These are phyloP conservation scores for Aspergillus spinulosporus DNA, from an alignment of 2,329 filamentous ascomycete species.

Conservation along the genomic window DNA sequence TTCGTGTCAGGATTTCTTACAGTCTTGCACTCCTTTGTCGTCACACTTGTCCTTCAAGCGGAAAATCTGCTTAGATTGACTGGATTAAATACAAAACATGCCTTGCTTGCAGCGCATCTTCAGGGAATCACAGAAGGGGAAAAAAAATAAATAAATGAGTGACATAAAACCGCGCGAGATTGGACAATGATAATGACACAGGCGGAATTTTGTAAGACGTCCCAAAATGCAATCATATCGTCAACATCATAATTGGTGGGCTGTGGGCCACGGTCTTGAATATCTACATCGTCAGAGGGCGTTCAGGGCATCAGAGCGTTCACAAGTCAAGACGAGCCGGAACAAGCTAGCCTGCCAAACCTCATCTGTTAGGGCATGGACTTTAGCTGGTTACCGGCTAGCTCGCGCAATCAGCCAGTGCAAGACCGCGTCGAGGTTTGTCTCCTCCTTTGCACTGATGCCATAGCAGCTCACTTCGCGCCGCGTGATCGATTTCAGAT, in stretches of 20 bases:
- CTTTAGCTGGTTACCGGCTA: slow-evolving; percentile 58
- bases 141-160: background rate
- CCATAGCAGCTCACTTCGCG: slow-evolving; percentile 98
- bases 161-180: background rate
- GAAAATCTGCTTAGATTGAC: background rate
- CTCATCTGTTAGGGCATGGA: background rate
- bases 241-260: slow-evolving; percentile 54
- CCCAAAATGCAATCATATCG: slow-evolving; percentile 36
- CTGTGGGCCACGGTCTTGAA: slow-evolving; percentile 32
- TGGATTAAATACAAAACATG: slow-evolving; percentile 3
- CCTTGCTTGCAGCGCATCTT: slow-evolving; percentile 1
- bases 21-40: too few species aligned
- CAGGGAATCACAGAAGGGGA: slow-evolving; percentile 5
- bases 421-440: slow-evolving; percentile 93
- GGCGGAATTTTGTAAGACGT: slow-evolving; percentile 13
- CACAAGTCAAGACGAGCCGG: slow-evolving; percentile 13
- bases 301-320: slow-evolving; percentile 3
- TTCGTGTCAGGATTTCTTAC: too few species aligned
- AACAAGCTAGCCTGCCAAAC: slow-evolving; percentile 10
- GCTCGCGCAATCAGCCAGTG: slow-evolving; percentile 94
- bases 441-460: slow-evolving; percentile 98
- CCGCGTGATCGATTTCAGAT: slow-evolving; percentile 83
- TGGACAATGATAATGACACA: slow-evolving; percentile 7
- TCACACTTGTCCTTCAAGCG: background rate
- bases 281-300: slow-evolving; percentile 19